Evolutionary conservation across 441 rosid species (phyloP), one percentile per base, ranked within the genome.

Genomic region (Macaranga tanarius): DNA sequence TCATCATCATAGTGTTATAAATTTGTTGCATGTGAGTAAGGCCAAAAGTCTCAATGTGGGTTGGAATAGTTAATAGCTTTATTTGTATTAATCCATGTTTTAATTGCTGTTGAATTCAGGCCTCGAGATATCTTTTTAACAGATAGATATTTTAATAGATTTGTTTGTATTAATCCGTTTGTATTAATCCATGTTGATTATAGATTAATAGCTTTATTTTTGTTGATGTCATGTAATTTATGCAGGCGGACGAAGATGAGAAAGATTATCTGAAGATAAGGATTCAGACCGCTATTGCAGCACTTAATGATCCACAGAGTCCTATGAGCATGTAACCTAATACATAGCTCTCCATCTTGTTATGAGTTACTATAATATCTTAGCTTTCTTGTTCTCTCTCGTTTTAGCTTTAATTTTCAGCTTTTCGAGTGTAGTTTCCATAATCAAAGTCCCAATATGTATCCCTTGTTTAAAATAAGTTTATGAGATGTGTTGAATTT

Each of bases 161-260:
- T 10, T 6, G 3, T 28, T 28, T 28, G 31, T 28, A 28, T 3
- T 28, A 28, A 28, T 28, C 31, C 31, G 3, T 3, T 28, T 28
- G 31, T 28, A 28, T 3, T 28, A 28, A 28, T 28, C 31, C 31
- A 28, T 3, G n/a, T 28, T 28, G 3, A 28, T 28, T 28, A 28
- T 28, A 1, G 31, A 28, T 28, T 28, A 28, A 28, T 28, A 28
- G 31, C 31, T 28, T 28, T 28, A 28, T 28, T 3, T 28, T 3
- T 3, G 31, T 28, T 28, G 31, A 28, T 28, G 31, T 38, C 17
- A 2, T 9, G 31, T 63, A 31, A 22, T 9, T 62, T 22, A 62
- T 64, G 75, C 86, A 87, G 91, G 89, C 86, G 5, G 89, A 84
- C 10, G 86, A 87, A 71, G 83, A 79, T n/a, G 88, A 85, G 66